Conservation (phyloP, 257 asterid genomes). For the Solanum tarijense region DNA sequence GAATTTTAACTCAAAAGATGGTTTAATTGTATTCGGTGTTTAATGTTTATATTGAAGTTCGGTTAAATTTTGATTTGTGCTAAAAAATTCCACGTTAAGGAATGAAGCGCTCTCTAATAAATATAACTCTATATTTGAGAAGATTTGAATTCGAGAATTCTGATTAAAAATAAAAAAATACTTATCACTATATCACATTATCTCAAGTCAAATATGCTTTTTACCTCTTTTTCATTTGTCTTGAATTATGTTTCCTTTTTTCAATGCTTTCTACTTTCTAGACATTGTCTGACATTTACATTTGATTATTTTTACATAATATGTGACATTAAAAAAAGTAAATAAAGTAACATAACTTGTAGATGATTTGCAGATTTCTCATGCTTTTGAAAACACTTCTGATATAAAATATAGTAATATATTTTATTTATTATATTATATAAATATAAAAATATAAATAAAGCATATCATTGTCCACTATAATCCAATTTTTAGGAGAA, state of each 20-base stretch:
- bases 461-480: not conserved
- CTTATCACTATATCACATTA: fast-evolving
- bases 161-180: fast-evolving
- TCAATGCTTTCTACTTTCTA: not conserved
- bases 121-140: fast-evolving
- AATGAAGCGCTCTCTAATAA: too few species aligned
- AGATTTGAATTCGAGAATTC: fast-evolving
- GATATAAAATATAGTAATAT: too few species aligned
- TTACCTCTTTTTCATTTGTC: not conserved
- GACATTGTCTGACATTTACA: not conserved
- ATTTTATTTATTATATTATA: too few species aligned
- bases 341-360: not conserved
- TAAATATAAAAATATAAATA: too few species aligned
- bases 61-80: fast-evolving
- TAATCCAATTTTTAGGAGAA: not conserved
- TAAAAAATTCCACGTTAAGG: fast-evolving
- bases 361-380: not conserved
- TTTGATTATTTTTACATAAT: not conserved
- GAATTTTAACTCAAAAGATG: not conserved
- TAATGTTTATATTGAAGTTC: too few species aligned
- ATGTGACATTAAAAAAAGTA: not conserved
- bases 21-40: too few species aligned
- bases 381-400: not conserved
- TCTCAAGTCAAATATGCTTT: not conserved
- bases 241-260: not conserved